These are phyloP conservation scores for Volutella citrinella DNA, from an alignment of 2,329 filamentous ascomycete species.

Conservation along the genomic window DNA sequence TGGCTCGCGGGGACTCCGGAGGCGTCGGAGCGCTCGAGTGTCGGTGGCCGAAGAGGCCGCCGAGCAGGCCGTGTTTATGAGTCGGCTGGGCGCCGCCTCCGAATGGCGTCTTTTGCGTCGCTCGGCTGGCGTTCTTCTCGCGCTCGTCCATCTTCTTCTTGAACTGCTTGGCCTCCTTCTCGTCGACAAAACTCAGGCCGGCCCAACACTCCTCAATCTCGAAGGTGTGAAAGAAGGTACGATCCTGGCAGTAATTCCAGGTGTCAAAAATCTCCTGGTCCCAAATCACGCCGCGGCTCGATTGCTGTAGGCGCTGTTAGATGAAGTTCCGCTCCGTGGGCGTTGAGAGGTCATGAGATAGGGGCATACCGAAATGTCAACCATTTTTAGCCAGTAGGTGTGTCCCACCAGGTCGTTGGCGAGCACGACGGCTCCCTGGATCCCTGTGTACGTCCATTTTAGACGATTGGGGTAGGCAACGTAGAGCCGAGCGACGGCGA, in stretches of 20 bases:
- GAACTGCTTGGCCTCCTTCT: constrained; percentile 96
- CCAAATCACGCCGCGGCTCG: constrained; percentile 85
- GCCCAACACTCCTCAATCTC: constrained; percentile 91
- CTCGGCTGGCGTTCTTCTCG: constrained; percentile 92
- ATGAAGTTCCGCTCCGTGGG: constrained; percentile 8
- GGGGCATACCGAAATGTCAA: constrained; percentile 78
- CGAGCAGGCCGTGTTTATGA: constrained; percentile 49
- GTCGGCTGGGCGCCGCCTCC: constrained; percentile 45
- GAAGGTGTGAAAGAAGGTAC: constrained; percentile 96
- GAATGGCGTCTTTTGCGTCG: constrained; percentile 77
- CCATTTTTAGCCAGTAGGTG: constrained; percentile 96
- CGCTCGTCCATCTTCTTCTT: constrained; percentile 96
- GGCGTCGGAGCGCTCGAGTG: constrained; percentile 58
- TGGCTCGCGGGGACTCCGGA: constrained; percentile 52
- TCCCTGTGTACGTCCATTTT: constrained; percentile 89
- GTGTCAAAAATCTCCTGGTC: constrained; percentile 97
- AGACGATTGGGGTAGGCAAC: constrained; percentile 82
- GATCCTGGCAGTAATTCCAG: constrained; percentile 93
- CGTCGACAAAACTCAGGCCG: constrained; percentile 87
- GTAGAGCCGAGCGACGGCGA: constrained; percentile 90
- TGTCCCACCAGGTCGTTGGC: constrained; percentile 93
- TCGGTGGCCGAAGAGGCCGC: constrained; percentile 60
- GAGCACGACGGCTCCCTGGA: constrained; percentile 88
- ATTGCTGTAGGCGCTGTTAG: constrained; percentile 51
- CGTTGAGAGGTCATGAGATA: constrained; percentile 8